Evolutionary conservation across 2,329 filamentous ascomycete species (phyloP).

Genomic region (Madurella mycetomatis): DNA sequence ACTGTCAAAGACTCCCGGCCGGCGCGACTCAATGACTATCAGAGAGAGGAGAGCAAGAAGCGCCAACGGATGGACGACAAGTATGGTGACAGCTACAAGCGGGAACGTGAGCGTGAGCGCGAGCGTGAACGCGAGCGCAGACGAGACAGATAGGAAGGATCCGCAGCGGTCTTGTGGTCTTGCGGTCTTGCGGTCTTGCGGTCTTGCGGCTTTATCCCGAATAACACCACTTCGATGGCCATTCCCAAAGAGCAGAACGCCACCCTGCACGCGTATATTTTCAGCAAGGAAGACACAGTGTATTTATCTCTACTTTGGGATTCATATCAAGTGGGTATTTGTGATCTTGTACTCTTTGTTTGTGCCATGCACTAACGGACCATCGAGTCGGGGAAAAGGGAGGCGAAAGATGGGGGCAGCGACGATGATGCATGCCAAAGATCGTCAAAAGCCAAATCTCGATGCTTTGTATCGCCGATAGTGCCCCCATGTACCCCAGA

Average conservation of each 20-base stretch:
- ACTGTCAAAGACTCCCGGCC: conserved; percentile 43
- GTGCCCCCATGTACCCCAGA: no score
- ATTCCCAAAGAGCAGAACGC: not conserved
- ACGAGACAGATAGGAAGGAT: conserved; percentile 15
- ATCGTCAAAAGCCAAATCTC: no score
- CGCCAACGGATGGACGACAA: conserved; percentile 39
- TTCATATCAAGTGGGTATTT: not conserved
- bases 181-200: no score
- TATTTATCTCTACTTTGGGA: not conserved
- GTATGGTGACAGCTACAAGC: conserved; percentile 40
- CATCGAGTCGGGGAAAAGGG: not conserved
- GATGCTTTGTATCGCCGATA: no score
- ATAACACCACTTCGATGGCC: not conserved
- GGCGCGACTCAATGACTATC: conserved; percentile 49
- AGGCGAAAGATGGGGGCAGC: not conserved
- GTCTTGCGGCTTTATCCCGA: conserved; percentile 1
- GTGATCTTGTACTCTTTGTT: not conserved
- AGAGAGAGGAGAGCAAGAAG: conserved; percentile 42
- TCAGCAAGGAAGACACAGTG: not conserved
- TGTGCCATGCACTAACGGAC: not conserved
- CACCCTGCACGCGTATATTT: not conserved
- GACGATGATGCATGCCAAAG: no score
- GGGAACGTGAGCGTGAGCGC: conserved; percentile 42
- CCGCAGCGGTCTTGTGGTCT: not conserved
- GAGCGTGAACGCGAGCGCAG: conserved; percentile 33